Percentiles rank a stretch among this genome's conserved stretches.
phyloP scores from a whole-genome alignment of 345 rosid genomes.

The Turnera subulata region DNA sequence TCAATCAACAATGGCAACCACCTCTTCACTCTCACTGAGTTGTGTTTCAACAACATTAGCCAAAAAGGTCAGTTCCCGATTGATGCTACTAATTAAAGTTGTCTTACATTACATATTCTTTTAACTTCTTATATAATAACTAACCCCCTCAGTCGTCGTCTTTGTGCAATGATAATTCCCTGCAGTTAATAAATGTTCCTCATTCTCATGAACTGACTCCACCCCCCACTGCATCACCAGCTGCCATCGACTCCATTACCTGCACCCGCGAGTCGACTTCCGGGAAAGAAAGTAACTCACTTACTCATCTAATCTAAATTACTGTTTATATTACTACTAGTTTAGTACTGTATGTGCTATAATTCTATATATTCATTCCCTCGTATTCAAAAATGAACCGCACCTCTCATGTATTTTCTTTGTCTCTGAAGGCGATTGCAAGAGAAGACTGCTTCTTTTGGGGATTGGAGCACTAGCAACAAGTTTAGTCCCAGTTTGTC shows the following conservation, averaged over 20 bases:
- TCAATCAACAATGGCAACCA: constrained; percentile 42
- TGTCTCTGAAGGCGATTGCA: constrained; percentile 52
- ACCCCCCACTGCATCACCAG: constrained; percentile 24
- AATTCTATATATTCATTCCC: too few species aligned
- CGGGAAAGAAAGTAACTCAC: constrained; percentile 39
- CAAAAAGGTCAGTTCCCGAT: constrained; percentile 35
- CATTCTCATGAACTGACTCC: constrained; percentile 30
- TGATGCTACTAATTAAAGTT: neutral
- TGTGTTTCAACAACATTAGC: constrained; percentile 41
- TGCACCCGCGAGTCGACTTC: constrained; percentile 12
- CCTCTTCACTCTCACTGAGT: constrained; percentile 46
- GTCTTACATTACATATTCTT: too few species aligned
- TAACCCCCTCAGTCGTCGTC: too few species aligned
- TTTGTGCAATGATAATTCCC: neutral
- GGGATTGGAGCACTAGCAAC: constrained; percentile 63
- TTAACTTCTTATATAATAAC: too few species aligned
- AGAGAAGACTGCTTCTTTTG: constrained; percentile 53
- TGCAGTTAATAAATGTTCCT: constrained; percentile 14
- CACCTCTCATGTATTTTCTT: too few species aligned
- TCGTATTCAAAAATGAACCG: too few species aligned
- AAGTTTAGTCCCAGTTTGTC: constrained; percentile 39
- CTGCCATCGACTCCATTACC: constrained; percentile 17
- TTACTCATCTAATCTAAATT: too few species aligned
- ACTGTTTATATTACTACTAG: too few species aligned
- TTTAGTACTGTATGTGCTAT: too few species aligned